phyloP scores from a whole-genome alignment of 768 basidiomycete species.

The Leccinellum luteum region DNA sequence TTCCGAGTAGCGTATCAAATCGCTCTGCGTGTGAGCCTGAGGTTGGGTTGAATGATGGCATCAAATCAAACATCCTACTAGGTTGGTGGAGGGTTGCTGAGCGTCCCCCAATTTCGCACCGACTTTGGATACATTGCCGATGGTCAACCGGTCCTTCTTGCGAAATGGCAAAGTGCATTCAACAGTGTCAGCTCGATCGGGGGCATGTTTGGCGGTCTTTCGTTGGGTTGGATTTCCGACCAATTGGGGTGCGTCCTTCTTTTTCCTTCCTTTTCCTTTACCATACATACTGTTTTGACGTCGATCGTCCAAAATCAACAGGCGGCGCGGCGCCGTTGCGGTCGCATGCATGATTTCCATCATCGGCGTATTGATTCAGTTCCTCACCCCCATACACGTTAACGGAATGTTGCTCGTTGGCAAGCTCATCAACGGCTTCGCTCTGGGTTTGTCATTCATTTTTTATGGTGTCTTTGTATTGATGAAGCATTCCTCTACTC shows the following conservation, averaged over 20 bases:
- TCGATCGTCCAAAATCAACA: background rate
- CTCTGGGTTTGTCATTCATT: constrained; percentile 14
- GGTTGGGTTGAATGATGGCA: background rate
- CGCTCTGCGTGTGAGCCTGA: background rate
- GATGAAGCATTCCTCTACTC: background rate
- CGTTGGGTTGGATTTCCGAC: constrained; percentile 22
- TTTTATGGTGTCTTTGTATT: background rate
- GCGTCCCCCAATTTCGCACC: constrained; percentile 22
- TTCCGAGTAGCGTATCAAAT: background rate
- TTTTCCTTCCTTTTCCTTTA: background rate
- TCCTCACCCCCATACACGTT: constrained; percentile 20
- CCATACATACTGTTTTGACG: background rate
- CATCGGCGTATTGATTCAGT: constrained; percentile 22
- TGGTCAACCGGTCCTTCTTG: constrained; percentile 13
- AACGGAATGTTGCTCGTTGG: constrained; percentile 24
- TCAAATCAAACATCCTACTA: background rate
- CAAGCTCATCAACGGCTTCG: constrained; percentile 26
- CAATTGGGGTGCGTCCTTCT: constrained; percentile 16
- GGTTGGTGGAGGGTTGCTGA: constrained; percentile 22
- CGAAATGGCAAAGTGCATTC: constrained; percentile 29
- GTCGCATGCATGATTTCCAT: constrained; percentile 22
- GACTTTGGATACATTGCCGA: constrained; percentile 22
- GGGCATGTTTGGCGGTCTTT: constrained; percentile 27
- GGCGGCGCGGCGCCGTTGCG: constrained; percentile 24
- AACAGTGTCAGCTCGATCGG: constrained; percentile 25